Conservation (phyloP, 805 yeast species). For the Hanseniaspora taiwanica region DNA sequence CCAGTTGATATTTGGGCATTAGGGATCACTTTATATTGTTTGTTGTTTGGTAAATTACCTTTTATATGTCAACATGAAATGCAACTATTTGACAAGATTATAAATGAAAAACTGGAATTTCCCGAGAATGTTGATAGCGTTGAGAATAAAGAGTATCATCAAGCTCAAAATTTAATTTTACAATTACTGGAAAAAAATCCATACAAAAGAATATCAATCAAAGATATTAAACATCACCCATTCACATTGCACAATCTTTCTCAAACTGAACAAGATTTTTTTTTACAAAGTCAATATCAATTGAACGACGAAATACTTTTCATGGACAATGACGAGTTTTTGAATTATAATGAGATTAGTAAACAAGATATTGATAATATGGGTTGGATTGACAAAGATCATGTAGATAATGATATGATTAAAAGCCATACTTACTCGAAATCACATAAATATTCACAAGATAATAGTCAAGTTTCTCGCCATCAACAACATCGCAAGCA, state of each 20-base stretch:
- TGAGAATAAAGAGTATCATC: conserved; percentile 27
- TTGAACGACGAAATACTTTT: conserved; percentile 3
- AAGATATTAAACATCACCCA: conserved; percentile 64
- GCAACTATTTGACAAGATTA: conserved; percentile 63
- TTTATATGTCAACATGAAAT: conserved; percentile 71
- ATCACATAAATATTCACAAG: too few relatives aligned
- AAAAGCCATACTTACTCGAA: too few relatives aligned
- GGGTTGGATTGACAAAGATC: conserved; percentile 5
- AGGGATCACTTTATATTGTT: conserved; percentile 82
- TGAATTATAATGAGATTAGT: conserved; percentile 4
- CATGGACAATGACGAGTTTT: conserved; percentile 4
- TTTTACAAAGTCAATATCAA: conserved; percentile 6
- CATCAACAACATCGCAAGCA: neutral
- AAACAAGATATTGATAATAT: conserved; percentile 2
- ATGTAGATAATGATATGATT: too few relatives aligned
- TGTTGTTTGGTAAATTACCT: conserved; percentile 79
- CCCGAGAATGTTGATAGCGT: conserved; percentile 30
- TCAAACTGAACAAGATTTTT: conserved; percentile 11
- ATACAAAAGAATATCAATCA: conserved; percentile 47
- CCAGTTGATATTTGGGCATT: conserved; percentile 97
- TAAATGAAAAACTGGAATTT: conserved; percentile 41
- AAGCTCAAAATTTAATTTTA: conserved; percentile 41
- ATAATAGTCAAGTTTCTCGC: conserved; percentile 19
- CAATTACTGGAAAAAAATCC: conserved; percentile 63
- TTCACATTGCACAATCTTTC: conserved; percentile 40